These are phyloP conservation scores for Leishmania turanica DNA, from an alignment of 208 protist genomes.

Conservation along the genomic window DNA sequence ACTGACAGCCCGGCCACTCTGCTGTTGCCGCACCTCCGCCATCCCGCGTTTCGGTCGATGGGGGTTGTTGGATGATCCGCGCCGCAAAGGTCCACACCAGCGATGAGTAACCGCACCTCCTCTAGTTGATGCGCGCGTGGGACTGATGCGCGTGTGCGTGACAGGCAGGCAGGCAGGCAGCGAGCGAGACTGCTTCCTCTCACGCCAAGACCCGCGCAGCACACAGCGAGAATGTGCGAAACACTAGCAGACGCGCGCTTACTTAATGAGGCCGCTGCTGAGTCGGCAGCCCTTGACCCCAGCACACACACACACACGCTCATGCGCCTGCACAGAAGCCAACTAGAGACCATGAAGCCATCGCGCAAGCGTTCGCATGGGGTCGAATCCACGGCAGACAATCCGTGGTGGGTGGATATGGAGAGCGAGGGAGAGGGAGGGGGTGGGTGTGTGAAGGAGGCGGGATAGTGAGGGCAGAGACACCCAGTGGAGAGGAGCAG, in stretches of 20 bases:
- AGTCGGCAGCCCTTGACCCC: background rate
- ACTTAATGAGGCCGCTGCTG: background rate
- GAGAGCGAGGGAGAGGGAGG: too few species aligned
- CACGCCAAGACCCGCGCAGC: background rate
- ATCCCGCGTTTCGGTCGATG: background rate
- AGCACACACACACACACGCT: background rate
- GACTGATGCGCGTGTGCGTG: background rate
- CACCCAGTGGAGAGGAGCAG: background rate
- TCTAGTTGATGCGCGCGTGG: background rate
- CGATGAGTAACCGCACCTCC: background rate
- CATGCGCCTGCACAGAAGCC: background rate
- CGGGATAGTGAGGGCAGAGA: background rate
- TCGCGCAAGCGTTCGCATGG: background rate
- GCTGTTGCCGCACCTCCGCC: conserved; percentile 4
- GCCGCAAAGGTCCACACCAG: background rate
- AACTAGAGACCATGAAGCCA: background rate
- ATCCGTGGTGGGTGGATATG: background rate
- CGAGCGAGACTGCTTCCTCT: background rate
- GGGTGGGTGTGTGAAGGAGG: too few species aligned
- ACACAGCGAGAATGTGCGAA: background rate
- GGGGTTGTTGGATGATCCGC: background rate
- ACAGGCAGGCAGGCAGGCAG: background rate
- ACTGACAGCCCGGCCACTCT: conserved; percentile 4
- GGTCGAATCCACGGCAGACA: background rate
- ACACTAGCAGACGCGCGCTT: background rate